These are phyloP conservation scores for Elymus sibiricus DNA, from an alignment of 176 grass and related monocot genomes.

Conservation along the genomic window DNA sequence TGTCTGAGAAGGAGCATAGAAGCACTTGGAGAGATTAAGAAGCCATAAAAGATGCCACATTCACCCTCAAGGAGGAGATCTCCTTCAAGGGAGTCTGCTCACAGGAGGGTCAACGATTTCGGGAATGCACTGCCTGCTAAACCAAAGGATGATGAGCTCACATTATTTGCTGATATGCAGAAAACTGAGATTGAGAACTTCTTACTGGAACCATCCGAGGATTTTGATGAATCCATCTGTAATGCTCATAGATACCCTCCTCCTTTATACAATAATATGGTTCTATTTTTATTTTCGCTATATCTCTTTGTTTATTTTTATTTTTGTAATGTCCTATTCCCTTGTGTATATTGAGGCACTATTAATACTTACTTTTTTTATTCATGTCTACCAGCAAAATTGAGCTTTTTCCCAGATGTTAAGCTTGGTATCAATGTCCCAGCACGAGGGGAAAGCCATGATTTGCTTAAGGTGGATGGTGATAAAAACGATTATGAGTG, in stretches of 20 bases:
- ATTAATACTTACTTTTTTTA: slow-evolving; percentile 13
- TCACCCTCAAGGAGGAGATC: slow-evolving; percentile 62
- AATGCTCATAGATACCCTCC: slow-evolving; percentile 29
- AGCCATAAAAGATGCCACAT: slow-evolving; percentile 62
- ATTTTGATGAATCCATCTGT: slow-evolving; percentile 90
- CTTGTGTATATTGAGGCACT: background rate
- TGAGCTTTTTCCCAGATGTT: slow-evolving; percentile 69
- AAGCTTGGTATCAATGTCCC: slow-evolving; percentile 73
- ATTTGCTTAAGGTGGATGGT: slow-evolving; percentile 76
- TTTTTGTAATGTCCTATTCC: background rate
- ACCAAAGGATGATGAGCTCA: slow-evolving; percentile 77
- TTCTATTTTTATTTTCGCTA: slow-evolving; percentile 3
- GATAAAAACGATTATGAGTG: slow-evolving; percentile 97
- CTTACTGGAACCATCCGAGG: slow-evolving; percentile 70
- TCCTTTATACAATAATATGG: slow-evolving; percentile 8
- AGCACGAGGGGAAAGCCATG: slow-evolving; percentile 55
- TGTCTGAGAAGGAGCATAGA: slow-evolving; percentile 29
- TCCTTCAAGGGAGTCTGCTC: slow-evolving; percentile 48
- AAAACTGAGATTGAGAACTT: slow-evolving; percentile 80
- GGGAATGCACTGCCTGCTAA: slow-evolving; percentile 46
- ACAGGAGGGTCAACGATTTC: slow-evolving; percentile 67
- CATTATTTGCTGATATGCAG: slow-evolving; percentile 73
- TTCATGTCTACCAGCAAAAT: slow-evolving; percentile 55
- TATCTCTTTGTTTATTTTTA: slow-evolving; percentile 5
- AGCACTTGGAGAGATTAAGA: slow-evolving; percentile 24